These are phyloP conservation scores for Phanerodontia chrysosporium DNA, from an alignment of 768 basidiomycete genomes.

Conservation along the genomic window DNA sequence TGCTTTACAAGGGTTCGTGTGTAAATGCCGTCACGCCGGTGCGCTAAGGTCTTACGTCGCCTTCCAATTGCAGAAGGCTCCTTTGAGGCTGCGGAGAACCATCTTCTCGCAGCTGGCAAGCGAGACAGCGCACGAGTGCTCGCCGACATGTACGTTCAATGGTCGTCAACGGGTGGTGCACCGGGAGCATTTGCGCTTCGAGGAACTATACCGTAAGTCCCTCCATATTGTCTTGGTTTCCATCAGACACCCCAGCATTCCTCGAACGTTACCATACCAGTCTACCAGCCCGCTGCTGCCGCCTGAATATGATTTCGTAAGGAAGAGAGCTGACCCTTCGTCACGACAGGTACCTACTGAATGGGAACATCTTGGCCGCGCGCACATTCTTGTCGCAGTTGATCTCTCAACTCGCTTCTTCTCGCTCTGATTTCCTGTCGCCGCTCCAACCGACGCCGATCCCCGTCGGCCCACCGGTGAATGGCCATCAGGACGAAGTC, in stretches of 20 bases:
- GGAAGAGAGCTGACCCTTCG: slow-evolving; percentile 2
- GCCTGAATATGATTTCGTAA: background rate
- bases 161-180: slow-evolving; percentile 51
- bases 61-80: slow-evolving; percentile 51
- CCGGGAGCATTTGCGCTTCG: slow-evolving; percentile 80
- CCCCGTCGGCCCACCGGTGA: slow-evolving; percentile 40
- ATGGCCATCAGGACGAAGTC: slow-evolving; percentile 50
- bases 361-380: slow-evolving; percentile 90
- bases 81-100: slow-evolving; percentile 72
- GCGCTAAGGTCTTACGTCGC: background rate
- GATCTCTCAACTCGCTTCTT: slow-evolving; percentile 54
- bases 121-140: slow-evolving; percentile 85
- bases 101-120: slow-evolving; percentile 82
- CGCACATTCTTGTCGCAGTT: slow-evolving; percentile 88
- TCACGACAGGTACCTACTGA: slow-evolving; percentile 62
- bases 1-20: slow-evolving; percentile 73
- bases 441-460: slow-evolving; percentile 41
- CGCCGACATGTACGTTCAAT: slow-evolving; percentile 83
- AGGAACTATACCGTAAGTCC: slow-evolving; percentile 77
- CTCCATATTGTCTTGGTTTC: background rate
- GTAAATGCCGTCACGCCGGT: background rate
- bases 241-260: background rate
- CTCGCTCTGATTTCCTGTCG: slow-evolving; percentile 38
- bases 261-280: background rate
- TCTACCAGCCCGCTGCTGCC: background rate